These are phyloP conservation scores for Gaeumannomyces sp. DNA, from an alignment of 2,329 filamentous ascomycete genomes.

Conservation along the genomic window DNA sequence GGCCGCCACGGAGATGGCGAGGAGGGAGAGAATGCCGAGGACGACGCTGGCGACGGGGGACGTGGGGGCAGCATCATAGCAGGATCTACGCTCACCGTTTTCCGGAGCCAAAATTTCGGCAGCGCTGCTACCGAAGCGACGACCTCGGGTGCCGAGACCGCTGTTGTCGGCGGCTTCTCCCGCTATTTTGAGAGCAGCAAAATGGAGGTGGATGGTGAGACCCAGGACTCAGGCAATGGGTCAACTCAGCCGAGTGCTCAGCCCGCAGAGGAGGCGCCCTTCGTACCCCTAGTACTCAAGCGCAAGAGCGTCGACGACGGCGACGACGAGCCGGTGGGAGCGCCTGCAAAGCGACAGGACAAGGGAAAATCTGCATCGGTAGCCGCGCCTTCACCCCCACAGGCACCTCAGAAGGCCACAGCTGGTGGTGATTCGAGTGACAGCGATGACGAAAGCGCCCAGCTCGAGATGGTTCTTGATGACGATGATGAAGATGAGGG, in stretches of 20 bases:
- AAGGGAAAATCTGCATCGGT: slow-evolving; percentile 11
- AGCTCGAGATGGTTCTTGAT: slow-evolving; percentile 55
- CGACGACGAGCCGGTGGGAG: slow-evolving; percentile 27
- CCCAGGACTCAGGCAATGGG: neutral
- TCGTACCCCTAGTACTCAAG: slow-evolving; percentile 28
- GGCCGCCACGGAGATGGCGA: slow-evolving; percentile 10
- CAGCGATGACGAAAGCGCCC: slow-evolving; percentile 44
- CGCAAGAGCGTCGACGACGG: slow-evolving; percentile 35
- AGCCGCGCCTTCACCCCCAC: neutral
- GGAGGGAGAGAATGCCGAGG: slow-evolving; percentile 29
- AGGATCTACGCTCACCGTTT: neutral
- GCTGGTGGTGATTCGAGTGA: slow-evolving; percentile 40
- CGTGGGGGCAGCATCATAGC: slow-evolving; percentile 22
- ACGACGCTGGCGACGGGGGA: slow-evolving; percentile 29
- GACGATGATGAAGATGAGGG: slow-evolving; percentile 40
- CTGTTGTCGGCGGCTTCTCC: neutral
- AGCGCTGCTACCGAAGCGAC: neutral
- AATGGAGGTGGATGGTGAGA: slow-evolving; percentile 4
- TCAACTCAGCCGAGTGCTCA: neutral
- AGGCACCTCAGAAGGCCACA: slow-evolving; percentile 15
- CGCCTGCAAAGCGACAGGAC: slow-evolving; percentile 18
- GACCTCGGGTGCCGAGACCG: slow-evolving; percentile 16
- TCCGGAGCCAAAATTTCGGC: neutral
- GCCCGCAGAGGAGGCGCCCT: slow-evolving; percentile 5
- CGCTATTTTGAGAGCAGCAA: slow-evolving; percentile 2